Percentiles rank a stretch among this genome's conserved stretches.
These are phyloP conservation scores for Dendrocalamus sinicus DNA, from an alignment of 176 grass and related monocot genomes.

Conservation along the genomic window DNA sequence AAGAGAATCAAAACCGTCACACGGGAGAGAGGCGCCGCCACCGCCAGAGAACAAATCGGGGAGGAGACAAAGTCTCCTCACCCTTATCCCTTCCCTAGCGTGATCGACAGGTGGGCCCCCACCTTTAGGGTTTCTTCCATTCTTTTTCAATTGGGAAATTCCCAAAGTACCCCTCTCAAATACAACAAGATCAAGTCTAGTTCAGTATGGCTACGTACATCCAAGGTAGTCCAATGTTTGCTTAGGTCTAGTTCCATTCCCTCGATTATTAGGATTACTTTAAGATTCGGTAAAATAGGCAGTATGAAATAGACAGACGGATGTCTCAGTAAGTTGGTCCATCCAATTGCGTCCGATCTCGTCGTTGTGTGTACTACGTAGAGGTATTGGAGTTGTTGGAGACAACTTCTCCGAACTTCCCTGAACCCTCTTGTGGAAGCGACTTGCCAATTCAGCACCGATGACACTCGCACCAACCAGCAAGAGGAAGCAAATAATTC, in stretches of 20 bases:
- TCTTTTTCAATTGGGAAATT: too few relatives aligned
- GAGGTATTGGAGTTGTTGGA: neutral
- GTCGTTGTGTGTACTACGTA: neutral
- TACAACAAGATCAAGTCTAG: too few relatives aligned
- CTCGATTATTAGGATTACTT: neutral
- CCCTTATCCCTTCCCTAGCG: too few relatives aligned
- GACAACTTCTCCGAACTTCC: neutral
- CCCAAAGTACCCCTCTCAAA: too few relatives aligned
- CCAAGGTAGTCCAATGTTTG: neutral
- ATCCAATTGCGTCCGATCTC: neutral
- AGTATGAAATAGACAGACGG: neutral
- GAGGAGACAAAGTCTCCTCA: too few relatives aligned
- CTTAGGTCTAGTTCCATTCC: neutral
- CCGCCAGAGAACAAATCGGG: too few relatives aligned
- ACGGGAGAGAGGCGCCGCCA: too few relatives aligned
- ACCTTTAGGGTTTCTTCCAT: too few relatives aligned
- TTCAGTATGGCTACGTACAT: neutral
- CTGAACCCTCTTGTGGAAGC: neutral
- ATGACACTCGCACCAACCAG: neutral
- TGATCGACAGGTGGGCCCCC: too few relatives aligned
- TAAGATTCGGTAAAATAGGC: neutral
- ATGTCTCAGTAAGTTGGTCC: neutral
- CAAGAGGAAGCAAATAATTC: neutral
- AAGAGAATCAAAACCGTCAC: too few relatives aligned
- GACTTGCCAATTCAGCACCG: neutral